Base-by-base conservation (phyloP, 768 basidiomycete species). In the Auriscalpium vulgare region DNA sequence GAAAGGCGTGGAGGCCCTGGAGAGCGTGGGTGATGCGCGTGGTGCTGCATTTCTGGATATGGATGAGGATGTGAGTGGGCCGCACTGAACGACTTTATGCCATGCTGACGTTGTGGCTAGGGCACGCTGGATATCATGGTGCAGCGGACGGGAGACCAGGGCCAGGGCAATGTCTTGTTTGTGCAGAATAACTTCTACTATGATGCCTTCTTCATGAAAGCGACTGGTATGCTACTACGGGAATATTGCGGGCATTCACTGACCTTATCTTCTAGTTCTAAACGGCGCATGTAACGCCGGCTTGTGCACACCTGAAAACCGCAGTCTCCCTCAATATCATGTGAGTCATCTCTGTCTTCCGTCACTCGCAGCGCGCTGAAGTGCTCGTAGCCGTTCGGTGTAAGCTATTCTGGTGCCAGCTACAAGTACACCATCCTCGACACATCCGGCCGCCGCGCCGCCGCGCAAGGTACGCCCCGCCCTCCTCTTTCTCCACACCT, bases 181-280 rank as follows among this genome's bases (percentile, higher is more conserved):
- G 75, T 99, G 49, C 93, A 95, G 71, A 99, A 99, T 66, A 98
- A 97, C 69, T 91, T 95, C 65, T 98, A 95, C 65, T 94, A 94
- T 66, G 97, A 99, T 61, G 95, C 97, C 0, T 99, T 99, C 76
- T 99, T 98, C 81, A 77, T 98, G 52, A 97, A 97, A 67, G 92
- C 97, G 2, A 89, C 94, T 45, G 87, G 95, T 95, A 45, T 46
- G 83, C 34, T 50, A 2, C 17, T 47, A 13, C 45, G n/a, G 21
- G 7, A 1, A 8, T 23, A n/a, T 54, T 38, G 44, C 53, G 23
- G 38, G 37, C n/a, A 51, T 10, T 13, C 37, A 44, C 21, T 63
- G 56, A 59, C 47, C 23, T 48, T 13, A 14, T 17, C 61, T 1
- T 19, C 5, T 21, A 94, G 94, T 97, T 0, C 72, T 97, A 37